Base-by-base conservation (phyloP, 495 filamentous ascomycete genomes). In the Xylaria bambusicola region DNA sequence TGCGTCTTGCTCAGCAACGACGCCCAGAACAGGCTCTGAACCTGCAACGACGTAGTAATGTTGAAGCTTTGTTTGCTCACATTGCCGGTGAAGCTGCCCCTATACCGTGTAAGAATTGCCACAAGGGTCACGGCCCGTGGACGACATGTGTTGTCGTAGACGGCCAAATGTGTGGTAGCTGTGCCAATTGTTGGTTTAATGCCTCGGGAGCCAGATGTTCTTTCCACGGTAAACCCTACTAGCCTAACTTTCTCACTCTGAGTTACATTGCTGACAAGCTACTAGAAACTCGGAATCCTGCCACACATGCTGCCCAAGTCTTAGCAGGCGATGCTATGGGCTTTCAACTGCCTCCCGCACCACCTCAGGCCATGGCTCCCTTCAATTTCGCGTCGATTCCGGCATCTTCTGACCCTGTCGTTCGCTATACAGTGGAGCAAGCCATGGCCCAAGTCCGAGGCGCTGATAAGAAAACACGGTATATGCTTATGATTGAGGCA, bases 181-280 rank as follows among this genome's bases (percentile, higher is more conserved):
- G 78, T 48, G 75, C 78, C 38, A 81, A 81, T 55, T 81, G 78
- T 57, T 81, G 78, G 78, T 81, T 80, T 54, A 81, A 81, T 31
- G 78, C 78, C 6, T 78, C 75, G 15, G 78, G 78, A 13, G 73
- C 78, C 3, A 60, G 78, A 20, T 81, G 78, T 51, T 79, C 77
- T n/a, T 80, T 81, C 42, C 78, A 81, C 36, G 77, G 78, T 81
- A 73, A 44, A 72, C 53, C 33, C 36, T n/a, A 35, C 17, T 1
- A 42, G 5, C n/a, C 10, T 3, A 10, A n/a, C 26, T 0, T 40
- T 42, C 26, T 41, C 8, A 42, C 1, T 3, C 23, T 15, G 18
- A 58, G 33, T 33, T 12, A 10, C 24, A 31, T 17, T 12, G 60
- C 45, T 46, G 49, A 62, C 29, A 44, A 27, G 6, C 20, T 15